These are phyloP conservation scores for Lunularia cruciata DNA, from an alignment of 225 moss, liverwort and hornwort species.

Conservation along the genomic window DNA sequence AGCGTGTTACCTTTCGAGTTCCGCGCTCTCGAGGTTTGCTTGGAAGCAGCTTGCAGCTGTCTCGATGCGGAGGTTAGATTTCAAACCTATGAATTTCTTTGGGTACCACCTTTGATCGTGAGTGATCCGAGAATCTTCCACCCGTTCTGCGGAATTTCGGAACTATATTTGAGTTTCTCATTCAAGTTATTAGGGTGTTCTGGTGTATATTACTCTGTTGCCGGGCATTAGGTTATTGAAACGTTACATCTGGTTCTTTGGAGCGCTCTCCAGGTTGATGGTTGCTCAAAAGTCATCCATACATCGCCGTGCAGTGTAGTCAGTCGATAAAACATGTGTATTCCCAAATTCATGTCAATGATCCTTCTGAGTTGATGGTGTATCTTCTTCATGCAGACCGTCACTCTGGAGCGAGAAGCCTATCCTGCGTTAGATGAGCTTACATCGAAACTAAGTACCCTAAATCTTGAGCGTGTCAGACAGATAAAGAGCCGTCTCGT, in stretches of 20 bases:
- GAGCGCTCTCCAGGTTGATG: background rate
- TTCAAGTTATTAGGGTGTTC: too few species aligned
- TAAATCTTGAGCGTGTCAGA: constrained; percentile 93
- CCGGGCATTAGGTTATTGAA: too few species aligned
- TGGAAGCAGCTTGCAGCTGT: constrained; percentile 94
- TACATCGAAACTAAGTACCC: constrained; percentile 89
- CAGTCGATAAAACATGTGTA: background rate
- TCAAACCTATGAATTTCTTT: too few species aligned
- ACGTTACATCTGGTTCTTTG: too few species aligned
- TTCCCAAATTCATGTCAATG: background rate
- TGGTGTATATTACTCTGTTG: too few species aligned
- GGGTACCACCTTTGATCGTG: too few species aligned
- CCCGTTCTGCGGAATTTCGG: too few species aligned
- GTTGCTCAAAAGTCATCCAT: background rate
- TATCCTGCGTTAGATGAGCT: constrained; percentile 93
- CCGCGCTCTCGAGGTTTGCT: constrained; percentile 93
- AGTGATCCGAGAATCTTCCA: too few species aligned
- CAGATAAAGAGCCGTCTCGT: constrained; percentile 98
- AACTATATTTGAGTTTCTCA: too few species aligned
- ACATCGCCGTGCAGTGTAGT: background rate
- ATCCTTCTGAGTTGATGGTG: background rate
- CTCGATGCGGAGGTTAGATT: constrained; percentile 79
- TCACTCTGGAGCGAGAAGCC: constrained; percentile 75
- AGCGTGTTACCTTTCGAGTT: constrained; percentile 96
- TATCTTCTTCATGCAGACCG: constrained; percentile 51